Evolutionary conservation across 371 early-diverging fungal genomes (phyloP), one percentile per base, ranked within the genome.

Genomic region (Apophysomyces sp.): DNA sequence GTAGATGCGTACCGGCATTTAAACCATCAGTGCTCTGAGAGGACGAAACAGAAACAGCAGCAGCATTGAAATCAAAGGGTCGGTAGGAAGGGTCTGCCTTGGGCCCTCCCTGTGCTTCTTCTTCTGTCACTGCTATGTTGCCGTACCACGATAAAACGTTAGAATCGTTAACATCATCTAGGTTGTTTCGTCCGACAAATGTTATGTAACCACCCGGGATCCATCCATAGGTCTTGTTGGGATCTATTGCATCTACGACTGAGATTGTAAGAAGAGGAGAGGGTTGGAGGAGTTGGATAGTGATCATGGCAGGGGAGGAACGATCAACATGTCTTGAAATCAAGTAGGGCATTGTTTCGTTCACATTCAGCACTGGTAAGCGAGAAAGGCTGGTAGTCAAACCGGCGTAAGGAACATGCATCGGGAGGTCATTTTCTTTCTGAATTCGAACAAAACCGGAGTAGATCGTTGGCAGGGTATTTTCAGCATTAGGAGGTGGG

Each of bases 341-440:
- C 1, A 76, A 8, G n/a, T 29, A 44, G 0, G 80, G 80, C 66
- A 70, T 74, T 0, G 77, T 70, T 1, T 55, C 58, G 52, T 80
- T 77, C 8, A 68, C 53, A 11, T 69, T 21, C 0, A 80, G 62
- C 3, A 80, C 76, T n/a, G 73, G 73, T 5, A 80, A 18, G 0
- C 55, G 52, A 1, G 52, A 52, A n/a, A 80, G 41, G 37, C 51
- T 66, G 2, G 66, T 28, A 1, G 76, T 72, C 1, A 80, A 44
- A 2, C 80, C 80, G 16, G 80, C 80, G 57, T 80, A 80, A 9
- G 80, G 77, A 27, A 80, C 57, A 37, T 70, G 65, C 29, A 68
- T 61, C 2, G 53, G 41, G 0, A 32, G 32, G 0, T 57, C 63
- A 8, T 52, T 51, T 2, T 34, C 58, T 32, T 70, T 71, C 0